Percentiles rank a stretch among this genome's conserved stretches.
These are phyloP conservation scores for Cryptococcus sp. DNA, from an alignment of 1,284 basidiomycete species.

Conservation along the genomic window DNA sequence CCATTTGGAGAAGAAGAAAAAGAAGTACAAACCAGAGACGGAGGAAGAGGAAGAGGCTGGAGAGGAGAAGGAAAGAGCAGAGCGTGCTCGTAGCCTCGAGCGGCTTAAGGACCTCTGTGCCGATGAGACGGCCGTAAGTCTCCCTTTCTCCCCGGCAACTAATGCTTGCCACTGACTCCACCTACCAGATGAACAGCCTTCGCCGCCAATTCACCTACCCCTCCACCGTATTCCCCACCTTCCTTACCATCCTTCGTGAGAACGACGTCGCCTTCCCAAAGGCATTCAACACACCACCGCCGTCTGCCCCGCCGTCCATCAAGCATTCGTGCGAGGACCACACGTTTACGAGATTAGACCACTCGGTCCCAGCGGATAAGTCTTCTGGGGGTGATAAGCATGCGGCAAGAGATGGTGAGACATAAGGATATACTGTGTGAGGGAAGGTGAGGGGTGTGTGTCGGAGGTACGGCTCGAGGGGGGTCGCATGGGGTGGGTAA, in stretches of 20 bases:
- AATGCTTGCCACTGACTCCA: not conserved
- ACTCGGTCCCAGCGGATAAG: too few species aligned
- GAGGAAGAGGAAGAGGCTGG: too few species aligned
- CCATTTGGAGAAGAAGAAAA: not conserved
- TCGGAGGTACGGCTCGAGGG: too few species aligned
- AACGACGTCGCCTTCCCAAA: not conserved
- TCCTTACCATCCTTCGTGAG: not conserved
- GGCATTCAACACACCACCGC: not conserved
- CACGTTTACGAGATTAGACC: too few species aligned
- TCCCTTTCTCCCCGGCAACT: not conserved
- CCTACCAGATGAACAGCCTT: constrained; percentile 10
- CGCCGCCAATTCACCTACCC: constrained; percentile 22
- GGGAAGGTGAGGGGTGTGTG: too few species aligned
- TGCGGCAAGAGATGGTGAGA: too few species aligned
- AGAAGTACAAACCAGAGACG: too few species aligned
- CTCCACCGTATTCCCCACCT: not conserved
- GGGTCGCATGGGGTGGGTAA: too few species aligned
- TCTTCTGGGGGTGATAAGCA: too few species aligned
- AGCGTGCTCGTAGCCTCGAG: not conserved
- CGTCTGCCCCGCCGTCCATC: constrained; percentile 4
- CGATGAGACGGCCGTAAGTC: constrained; percentile 23
- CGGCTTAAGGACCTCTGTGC: constrained; percentile 19
- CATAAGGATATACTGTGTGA: too few species aligned
- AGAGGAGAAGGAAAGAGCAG: too few species aligned
- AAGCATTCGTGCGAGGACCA: not conserved